These are phyloP conservation scores for Lanmaoa rubissima DNA, from an alignment of 768 basidiomycete species.

Conservation along the genomic window DNA sequence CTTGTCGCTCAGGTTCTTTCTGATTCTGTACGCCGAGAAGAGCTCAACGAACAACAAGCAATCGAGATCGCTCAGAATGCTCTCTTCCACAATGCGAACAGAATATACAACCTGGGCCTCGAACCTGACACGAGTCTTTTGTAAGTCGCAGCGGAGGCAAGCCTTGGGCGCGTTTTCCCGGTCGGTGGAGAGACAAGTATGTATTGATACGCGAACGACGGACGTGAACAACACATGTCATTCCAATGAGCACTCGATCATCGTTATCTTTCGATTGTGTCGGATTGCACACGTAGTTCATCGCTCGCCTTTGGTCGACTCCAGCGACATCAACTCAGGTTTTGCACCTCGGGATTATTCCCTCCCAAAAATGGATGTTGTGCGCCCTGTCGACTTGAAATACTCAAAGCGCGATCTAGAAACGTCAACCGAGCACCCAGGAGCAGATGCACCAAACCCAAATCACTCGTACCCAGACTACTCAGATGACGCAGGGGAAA, in stretches of 20 bases:
- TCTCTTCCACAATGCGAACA: slow-evolving; percentile 68
- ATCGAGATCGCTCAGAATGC: slow-evolving; percentile 50
- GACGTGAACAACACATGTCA: neutral
- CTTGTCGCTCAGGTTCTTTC: slow-evolving; percentile 54
- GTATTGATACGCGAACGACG: neutral
- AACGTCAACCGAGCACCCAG: too few relatives aligned
- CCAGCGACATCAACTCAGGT: too few relatives aligned
- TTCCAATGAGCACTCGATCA: too few relatives aligned
- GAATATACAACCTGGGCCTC: slow-evolving; percentile 57
- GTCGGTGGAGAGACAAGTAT: neutral
- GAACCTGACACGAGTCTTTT: slow-evolving; percentile 25
- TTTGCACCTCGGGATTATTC: too few relatives aligned
- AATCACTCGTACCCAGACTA: too few relatives aligned
- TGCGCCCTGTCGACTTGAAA: too few relatives aligned
- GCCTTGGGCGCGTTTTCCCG: neutral
- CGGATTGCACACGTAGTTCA: too few relatives aligned
- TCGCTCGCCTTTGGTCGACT: too few relatives aligned
- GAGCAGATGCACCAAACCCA: too few relatives aligned
- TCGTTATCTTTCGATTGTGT: too few relatives aligned
- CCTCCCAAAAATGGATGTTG: too few relatives aligned
- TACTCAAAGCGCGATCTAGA: too few relatives aligned
- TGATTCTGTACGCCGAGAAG: slow-evolving; percentile 45
- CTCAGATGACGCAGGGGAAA: neutral
- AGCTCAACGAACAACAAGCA: slow-evolving; percentile 56
- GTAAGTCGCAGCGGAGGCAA: neutral